Evolutionary conservation across 225 moss, liverwort and hornwort species (phyloP).

Genomic region (Straminergon stramineum): DNA sequence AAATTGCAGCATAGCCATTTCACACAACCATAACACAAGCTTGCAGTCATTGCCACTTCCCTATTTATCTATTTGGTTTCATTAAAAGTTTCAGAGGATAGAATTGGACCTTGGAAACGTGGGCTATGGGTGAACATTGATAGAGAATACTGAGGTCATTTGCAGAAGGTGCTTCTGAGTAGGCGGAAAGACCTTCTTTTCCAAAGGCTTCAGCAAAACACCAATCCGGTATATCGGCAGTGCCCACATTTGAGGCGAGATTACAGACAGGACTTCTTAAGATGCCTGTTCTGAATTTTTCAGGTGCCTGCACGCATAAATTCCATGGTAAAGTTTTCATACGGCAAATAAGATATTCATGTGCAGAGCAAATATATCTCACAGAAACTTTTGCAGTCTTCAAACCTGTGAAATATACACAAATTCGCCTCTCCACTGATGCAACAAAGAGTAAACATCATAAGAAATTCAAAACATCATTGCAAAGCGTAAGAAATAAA

Average conservation of each 20-base stretch:
- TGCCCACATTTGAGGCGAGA: slow-evolving; percentile 79
- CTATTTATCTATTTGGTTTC: not conserved
- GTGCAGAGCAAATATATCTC: not conserved
- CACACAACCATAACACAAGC: not conserved
- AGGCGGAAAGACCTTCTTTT: slow-evolving; percentile 46
- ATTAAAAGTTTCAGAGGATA: not conserved
- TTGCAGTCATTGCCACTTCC: not conserved
- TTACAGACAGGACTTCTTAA: slow-evolving; percentile 87
- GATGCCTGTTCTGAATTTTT: slow-evolving; percentile 72
- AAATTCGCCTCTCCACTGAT: not conserved
- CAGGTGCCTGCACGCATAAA: slow-evolving; percentile 58
- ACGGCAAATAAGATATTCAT: not conserved
- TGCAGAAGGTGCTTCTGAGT: slow-evolving; percentile 76
- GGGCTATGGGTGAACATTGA: slow-evolving; percentile 72
- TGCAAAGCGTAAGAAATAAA: not conserved
- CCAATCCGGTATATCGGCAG: slow-evolving; percentile 93
- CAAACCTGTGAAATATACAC: not conserved
- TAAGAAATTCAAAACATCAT: not conserved
- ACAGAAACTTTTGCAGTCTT: not conserved
- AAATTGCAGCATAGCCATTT: not conserved
- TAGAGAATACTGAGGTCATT: slow-evolving; percentile 63
- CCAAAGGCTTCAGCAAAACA: slow-evolving; percentile 89
- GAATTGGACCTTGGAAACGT: slow-evolving; percentile 60
- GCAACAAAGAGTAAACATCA: not conserved
- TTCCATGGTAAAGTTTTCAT: not conserved